These are phyloP conservation scores for Lindgomyces ingoldianus DNA, from an alignment of 495 filamentous ascomycete species.

Conservation along the genomic window DNA sequence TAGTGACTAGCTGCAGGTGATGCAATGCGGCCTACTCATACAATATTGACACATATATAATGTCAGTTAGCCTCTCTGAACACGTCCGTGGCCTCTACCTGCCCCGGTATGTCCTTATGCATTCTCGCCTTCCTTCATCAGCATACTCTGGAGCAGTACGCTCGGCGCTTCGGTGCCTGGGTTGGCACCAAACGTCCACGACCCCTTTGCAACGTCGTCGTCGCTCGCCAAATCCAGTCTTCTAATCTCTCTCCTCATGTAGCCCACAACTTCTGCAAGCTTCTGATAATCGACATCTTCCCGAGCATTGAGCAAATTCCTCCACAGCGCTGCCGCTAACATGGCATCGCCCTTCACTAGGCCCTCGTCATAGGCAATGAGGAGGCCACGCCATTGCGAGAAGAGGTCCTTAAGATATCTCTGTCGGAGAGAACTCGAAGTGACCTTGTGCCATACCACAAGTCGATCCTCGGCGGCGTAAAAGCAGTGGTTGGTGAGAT, in stretches of 20 bases:
- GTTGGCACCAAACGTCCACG: conserved; percentile 27
- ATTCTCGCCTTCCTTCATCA: conserved; percentile 10
- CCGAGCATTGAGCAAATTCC: conserved; percentile 81
- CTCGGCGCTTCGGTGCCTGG: conserved; percentile 10
- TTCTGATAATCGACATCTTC: conserved; percentile 69
- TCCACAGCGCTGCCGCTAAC: conserved; percentile 85
- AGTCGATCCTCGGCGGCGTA: conserved; percentile 87
- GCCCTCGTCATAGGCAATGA: conserved; percentile 86
- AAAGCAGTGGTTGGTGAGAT: conserved; percentile 90
- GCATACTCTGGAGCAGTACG: conserved; percentile 7
- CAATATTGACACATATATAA: too few relatives aligned
- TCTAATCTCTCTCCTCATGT: conserved; percentile 67
- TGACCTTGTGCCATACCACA: conserved; percentile 68
- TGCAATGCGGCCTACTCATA: too few relatives aligned
- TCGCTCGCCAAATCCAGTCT: conserved; percentile 28
- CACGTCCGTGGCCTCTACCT: too few relatives aligned
- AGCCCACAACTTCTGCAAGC: conserved; percentile 74
- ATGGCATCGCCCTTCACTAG: conserved; percentile 80
- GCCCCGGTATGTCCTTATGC: too few relatives aligned
- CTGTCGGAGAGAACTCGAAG: conserved; percentile 66
- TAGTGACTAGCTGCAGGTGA: too few relatives aligned
- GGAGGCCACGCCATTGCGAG: conserved; percentile 82
- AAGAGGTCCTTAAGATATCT: conserved; percentile 90
- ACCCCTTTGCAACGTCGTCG: conserved; percentile 34
- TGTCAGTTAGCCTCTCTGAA: too few relatives aligned